Evolutionary conservation across 768 basidiomycete species (phyloP), one percentile per base, ranked within the genome.

Genomic region (Lactarius quietus): DNA sequence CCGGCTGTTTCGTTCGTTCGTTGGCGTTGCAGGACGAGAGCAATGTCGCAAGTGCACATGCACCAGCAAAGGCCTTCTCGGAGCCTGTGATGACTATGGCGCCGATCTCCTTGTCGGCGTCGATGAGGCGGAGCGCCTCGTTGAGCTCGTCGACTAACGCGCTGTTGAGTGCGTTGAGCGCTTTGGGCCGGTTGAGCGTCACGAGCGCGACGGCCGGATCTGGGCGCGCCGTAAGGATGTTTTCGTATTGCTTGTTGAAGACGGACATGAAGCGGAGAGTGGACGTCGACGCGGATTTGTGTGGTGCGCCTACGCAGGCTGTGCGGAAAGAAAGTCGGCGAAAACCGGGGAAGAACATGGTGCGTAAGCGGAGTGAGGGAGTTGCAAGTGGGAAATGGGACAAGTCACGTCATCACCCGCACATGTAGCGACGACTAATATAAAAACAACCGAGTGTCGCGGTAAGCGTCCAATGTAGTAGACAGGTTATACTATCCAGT

Each of bases 11-110:
- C 20, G 0, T 8, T 33, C 7, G 18, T 18, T n/a, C n/a, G 51
- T 69, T 23, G 36, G 48, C 14, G 12, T 51, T 7, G 23, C 6
- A 51, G 6, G 14, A 26, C 48, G 1, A 51, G 23, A 6, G 23
- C 14, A 28, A 26, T 7, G 45, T n/a, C 26, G 14, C n/a, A n/a
- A n/a, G n/a, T 5, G 48, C 23, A 23, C 9, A 77, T 87, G 65
- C 71, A 89, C 94, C 94, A 64, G 96, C 96, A 74, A 99, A 99
- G 3, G 93, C 95, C 76, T 82, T 89, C 67, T 92, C 92, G 31
- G 90, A 92, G 2, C 96, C 96, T 1, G 96, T 98, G 61, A 99
- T 75, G 17, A 99, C 94, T 72, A 98, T 84, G 6, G 93, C 93
- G 53, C 92, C 86, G 39, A 95, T 78, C 7, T 78, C 76, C 36